Base-by-base conservation (phyloP, 306 rosid species). In the Alnus glutinosa region DNA sequence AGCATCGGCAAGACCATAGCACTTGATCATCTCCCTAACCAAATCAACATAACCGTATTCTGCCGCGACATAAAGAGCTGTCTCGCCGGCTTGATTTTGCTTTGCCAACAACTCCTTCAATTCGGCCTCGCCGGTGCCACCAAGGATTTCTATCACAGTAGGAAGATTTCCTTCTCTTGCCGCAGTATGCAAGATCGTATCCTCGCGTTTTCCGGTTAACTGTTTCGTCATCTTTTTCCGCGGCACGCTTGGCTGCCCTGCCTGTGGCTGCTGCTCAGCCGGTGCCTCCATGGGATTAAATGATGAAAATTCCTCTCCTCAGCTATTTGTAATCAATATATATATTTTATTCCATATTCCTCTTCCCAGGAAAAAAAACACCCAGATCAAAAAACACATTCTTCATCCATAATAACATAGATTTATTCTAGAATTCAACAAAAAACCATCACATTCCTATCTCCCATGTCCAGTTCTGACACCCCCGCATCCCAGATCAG, bases 201-300 rank as follows among this genome's bases (percentile, higher is more conserved):
- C 99, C 13, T 96, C 99, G 28, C 96, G 88, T 86, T 93, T 96
- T 55, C 98, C 99, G 0, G 99, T 96, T 64, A 96, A 79, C 76
- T 93, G 98, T 81, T 90, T 96, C 3, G 94, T 86, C 92, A 96
- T 96, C 81, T 93, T 96, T 63, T 90, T 93, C 87, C 88, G 80
- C 0, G 91, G 86, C 28, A 79, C 58, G 80, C 70, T 88, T 39
- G 79, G 36, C 79, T 82, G 84, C 71, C 76, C 88, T 67, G 73
- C 78, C 70, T 80, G 83, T 15, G 78, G 79, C 55, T 55, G 83
- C 80, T 49, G 82, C 80, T 49, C 81, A n/a, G 79, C 36, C 13
- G 82, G 71, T 79, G 77, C 74, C 30, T 51, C 91, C 97, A 92
- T 91, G 71, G 77, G 15, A 49, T 44, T 77, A 79, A 85, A 19